A percentile compares a stretch with the other conserved stretches of the same genome.
phyloP scores from a whole-genome alignment of 139 green algal species.

The Chlorella sp. region DNA sequence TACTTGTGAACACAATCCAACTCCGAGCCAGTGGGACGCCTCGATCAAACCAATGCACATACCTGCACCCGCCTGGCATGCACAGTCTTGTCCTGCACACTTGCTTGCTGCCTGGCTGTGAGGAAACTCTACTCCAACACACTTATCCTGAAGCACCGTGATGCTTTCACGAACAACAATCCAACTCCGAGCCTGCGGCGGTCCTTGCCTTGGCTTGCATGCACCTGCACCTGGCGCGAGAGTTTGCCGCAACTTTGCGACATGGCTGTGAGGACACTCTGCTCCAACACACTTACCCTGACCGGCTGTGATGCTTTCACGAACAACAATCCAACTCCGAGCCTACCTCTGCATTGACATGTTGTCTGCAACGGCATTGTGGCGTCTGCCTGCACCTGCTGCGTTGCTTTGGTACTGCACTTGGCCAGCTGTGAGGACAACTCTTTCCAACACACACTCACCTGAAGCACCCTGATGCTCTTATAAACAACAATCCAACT shows the following conservation, averaged over 20 bases:
- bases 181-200: too few species aligned
- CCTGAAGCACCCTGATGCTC: background rate
- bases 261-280: background rate
- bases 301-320: background rate
- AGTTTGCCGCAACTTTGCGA: too few species aligned
- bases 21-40: too few species aligned
- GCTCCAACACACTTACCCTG: background rate
- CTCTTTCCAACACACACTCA: background rate
- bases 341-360: background rate
- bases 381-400: too few species aligned
- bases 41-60: too few species aligned
- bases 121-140: background rate
- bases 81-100: too few species aligned
- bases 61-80: too few species aligned
- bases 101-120: background rate
- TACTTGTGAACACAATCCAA: too few species aligned
- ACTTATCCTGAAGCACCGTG: background rate
- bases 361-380: background rate
- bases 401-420: too few species aligned
- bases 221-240: too few species aligned
- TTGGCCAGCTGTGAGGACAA: background rate
- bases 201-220: too few species aligned
- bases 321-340: constrained; percentile 13
- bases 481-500: constrained; percentile 4
- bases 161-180: background rate